Percentiles rank a stretch among this genome's conserved stretches.
Conservation (phyloP, 1,284 basidiomycete genomes). For the Melampsora larici-populina region DNA sequence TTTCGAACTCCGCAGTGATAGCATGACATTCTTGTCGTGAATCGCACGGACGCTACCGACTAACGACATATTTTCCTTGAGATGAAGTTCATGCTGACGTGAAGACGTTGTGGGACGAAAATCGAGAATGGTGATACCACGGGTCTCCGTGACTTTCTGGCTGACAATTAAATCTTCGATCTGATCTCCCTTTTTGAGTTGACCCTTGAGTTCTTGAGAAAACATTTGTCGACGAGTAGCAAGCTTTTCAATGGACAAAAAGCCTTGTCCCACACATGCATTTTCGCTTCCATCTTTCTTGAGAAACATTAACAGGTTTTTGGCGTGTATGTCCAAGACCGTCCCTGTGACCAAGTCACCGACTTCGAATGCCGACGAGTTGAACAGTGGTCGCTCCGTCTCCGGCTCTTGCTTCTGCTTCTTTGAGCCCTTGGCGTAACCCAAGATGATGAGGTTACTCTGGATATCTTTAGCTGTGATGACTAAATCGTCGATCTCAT, state of each 20-base stretch:
- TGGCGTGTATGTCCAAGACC: slow-evolving; percentile 50
- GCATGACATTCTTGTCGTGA: slow-evolving; percentile 76
- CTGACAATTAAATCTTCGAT: slow-evolving; percentile 50
- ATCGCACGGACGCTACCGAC: slow-evolving; percentile 70
- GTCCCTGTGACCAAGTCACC: slow-evolving; percentile 51
- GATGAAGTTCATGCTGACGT: slow-evolving; percentile 50
- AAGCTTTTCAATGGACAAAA: slow-evolving; percentile 15
- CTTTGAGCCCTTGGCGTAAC: slow-evolving; percentile 48
- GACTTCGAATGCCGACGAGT: slow-evolving; percentile 50
- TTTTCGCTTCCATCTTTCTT: slow-evolving; percentile 45
- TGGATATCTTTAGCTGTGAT: slow-evolving; percentile 86
- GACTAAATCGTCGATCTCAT: slow-evolving; percentile 71
- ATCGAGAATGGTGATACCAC: slow-evolving; percentile 46
- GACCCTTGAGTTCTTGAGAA: slow-evolving; percentile 47
- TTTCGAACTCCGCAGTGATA: slow-evolving; percentile 64
- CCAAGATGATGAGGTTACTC: slow-evolving; percentile 81
- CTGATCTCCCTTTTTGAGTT: slow-evolving; percentile 49
- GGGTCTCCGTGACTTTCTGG: slow-evolving; percentile 50
- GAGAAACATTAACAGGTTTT: slow-evolving; percentile 51
- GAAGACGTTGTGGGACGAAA: slow-evolving; percentile 10
- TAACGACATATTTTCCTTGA: slow-evolving; percentile 73
- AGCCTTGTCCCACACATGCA: slow-evolving; percentile 7
- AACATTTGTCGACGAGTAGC: slow-evolving; percentile 44
- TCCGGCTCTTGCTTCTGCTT: background rate
- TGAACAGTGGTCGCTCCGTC: slow-evolving; percentile 49